phyloP scores from a whole-genome alignment of 306 rosid species.

The Crotalaria pallida region DNA sequence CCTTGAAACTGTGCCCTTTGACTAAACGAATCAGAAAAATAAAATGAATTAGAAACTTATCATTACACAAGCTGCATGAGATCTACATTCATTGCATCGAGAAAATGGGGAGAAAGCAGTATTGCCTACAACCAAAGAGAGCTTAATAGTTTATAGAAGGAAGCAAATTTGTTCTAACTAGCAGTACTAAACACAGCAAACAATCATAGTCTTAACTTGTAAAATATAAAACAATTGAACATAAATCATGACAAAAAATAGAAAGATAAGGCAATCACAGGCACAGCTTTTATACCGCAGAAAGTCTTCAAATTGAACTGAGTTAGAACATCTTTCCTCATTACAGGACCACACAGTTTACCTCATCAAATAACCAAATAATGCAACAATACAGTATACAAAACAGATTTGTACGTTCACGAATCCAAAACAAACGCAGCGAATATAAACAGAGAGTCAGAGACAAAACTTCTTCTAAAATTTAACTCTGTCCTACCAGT shows the following conservation, averaged over 20 bases:
- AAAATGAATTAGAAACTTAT: slow-evolving; percentile 18
- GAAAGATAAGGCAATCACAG: neutral
- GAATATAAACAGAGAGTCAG: neutral
- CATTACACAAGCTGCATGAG: slow-evolving; percentile 8
- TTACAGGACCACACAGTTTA: neutral
- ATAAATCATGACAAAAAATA: neutral
- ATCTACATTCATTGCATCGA: slow-evolving; percentile 2
- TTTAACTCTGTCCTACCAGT: neutral
- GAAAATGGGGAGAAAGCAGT: neutral
- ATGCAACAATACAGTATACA: neutral
- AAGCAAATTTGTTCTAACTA: neutral
- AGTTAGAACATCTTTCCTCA: neutral
- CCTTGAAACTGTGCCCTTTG: slow-evolving; percentile 33
- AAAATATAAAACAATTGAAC: neutral
- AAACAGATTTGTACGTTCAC: neutral
- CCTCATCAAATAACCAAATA: neutral
- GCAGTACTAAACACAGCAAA: neutral
- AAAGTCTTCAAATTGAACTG: slow-evolving; percentile 10
- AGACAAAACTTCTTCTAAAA: neutral
- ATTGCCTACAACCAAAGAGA: slow-evolving; percentile 2
- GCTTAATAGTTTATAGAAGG: slow-evolving; percentile 16
- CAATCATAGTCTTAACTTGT: neutral
- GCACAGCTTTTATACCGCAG: neutral
- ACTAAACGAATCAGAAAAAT: slow-evolving; percentile 19
- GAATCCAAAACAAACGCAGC: slow-evolving; percentile 1